phyloP scores from a whole-genome alignment of 1,284 basidiomycete genomes.

The Hypsizygus ulmarius region DNA sequence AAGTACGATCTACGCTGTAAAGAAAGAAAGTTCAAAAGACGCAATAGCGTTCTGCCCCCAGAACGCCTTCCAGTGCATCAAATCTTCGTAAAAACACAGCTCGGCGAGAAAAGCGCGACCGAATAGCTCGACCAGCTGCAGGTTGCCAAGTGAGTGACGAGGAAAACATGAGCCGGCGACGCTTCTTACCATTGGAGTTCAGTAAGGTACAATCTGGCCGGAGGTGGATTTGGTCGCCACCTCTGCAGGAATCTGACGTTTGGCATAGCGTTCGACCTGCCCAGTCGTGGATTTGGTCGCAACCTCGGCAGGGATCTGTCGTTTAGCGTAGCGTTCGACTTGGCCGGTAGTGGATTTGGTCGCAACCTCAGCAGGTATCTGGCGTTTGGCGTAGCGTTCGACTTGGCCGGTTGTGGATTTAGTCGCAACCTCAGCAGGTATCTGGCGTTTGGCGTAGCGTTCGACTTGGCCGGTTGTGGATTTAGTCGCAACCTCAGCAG shows the following conservation, averaged over 20 bases:
- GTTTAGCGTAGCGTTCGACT: conserved; percentile 29
- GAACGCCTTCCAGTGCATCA: conserved; percentile 8
- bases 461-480: conserved; percentile 21
- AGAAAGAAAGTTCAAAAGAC: conserved; percentile 1
- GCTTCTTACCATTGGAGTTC: background rate
- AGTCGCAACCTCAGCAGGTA: conserved; percentile 34
- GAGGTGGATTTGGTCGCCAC: conserved; percentile 21
- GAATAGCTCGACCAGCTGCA: background rate
- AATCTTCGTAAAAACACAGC: background rate
- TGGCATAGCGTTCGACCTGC: conserved; percentile 27
- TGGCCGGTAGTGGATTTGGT: conserved; percentile 31
- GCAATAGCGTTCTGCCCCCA: background rate
- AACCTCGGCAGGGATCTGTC: conserved; percentile 34
- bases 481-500: conserved; percentile 32
- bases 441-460: conserved; percentile 26
- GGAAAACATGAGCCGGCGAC: background rate
- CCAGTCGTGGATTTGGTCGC: conserved; percentile 32
- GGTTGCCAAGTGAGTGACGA: background rate
- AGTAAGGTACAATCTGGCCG: conserved; percentile 5
- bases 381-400: conserved; percentile 24
- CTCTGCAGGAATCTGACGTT: conserved; percentile 36
- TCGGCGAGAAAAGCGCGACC: background rate
- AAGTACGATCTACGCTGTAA: background rate
- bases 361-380: conserved; percentile 33
- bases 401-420: conserved; percentile 24